A percentile compares a stretch with the other conserved stretches of the same genome.
Evolutionary conservation across 2,329 filamentous ascomycete genomes (phyloP).

Genomic region (Mycosphaerelloides madeirae): DNA sequence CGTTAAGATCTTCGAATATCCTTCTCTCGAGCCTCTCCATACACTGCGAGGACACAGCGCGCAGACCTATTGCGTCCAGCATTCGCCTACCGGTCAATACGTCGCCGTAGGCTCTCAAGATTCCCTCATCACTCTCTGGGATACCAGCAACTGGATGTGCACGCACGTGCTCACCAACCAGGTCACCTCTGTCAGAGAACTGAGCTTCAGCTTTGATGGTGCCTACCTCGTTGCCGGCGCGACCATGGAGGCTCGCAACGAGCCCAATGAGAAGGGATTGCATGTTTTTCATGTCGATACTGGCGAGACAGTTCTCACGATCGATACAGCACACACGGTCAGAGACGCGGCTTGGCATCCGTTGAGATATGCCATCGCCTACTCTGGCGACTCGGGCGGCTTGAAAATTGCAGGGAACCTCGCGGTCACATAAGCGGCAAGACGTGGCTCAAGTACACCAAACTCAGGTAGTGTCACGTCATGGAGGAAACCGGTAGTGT

Average conservation of each 20-base stretch:
- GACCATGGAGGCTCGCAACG: constrained; percentile 33
- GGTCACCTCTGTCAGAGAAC: constrained; percentile 61
- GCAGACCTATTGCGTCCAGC: constrained; percentile 61
- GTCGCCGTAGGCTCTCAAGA: constrained; percentile 72
- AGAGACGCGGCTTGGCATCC: constrained; percentile 73
- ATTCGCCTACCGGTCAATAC: constrained; percentile 67
- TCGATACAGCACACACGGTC: constrained; percentile 62
- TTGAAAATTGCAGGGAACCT: constrained; percentile 60
- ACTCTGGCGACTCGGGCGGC: constrained; percentile 61
- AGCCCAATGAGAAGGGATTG: constrained; percentile 61
- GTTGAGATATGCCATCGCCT: constrained; percentile 67
- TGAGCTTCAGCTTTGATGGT: constrained; percentile 75
- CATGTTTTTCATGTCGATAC: constrained; percentile 69
- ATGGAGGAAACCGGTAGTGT: too few species aligned
- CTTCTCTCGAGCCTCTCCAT: constrained; percentile 52
- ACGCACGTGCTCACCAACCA: constrained; percentile 66
- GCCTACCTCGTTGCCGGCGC: constrained; percentile 69
- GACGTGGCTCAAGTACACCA: too few species aligned
- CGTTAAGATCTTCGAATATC: constrained; percentile 65
- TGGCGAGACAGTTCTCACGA: constrained; percentile 65
- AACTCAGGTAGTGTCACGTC: too few species aligned
- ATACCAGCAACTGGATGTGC: constrained; percentile 73
- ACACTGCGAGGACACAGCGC: constrained; percentile 68
- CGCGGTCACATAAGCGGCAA: constrained; percentile 1
- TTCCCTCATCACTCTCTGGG: constrained; percentile 71